Evolutionary conservation across 805 yeast species (phyloP), one percentile per base, ranked within the genome.

Genomic region (Jamesozyma hellenica): DNA sequence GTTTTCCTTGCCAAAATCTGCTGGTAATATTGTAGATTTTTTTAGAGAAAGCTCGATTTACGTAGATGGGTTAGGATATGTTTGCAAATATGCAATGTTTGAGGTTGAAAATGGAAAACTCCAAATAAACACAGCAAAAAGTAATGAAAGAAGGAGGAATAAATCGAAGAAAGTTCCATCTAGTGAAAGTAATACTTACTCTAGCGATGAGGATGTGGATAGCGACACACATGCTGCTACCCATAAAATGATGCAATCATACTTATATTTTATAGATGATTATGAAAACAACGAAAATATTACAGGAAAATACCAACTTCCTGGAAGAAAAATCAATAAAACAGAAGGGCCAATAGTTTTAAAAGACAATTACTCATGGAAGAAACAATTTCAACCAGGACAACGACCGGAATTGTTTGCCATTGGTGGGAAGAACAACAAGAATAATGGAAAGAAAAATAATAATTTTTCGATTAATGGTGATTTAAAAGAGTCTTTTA

Each of bases 11-110:
- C 86, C 96, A 3, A 71, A 71, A 37, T 71, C 77, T 19, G 67
- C 90, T 12, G 88, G 82, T 23, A 69, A 75, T 21, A 82, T 92
- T 34, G 74, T 92, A 26, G 97, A 92, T 55, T 92, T 92, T 54
- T 85, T 90, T 59, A 66, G 97, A 41, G 96, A 90, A 43, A 81
- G 75, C 49, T 79, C 95, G 11, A 79, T 87, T 11, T 92, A 90
- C 57, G 85, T 88, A 35, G 96, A 88, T 63, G 97, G 96, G 0
- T 66, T 92, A 31, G 99, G 98, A 0, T 82, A 88, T 53, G 95
- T 92, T 29, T 90, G 97, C 55, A 79, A 85, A 25, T 86, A 80
- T 68, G 97, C 97, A 2, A 84, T 85, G 79, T 92, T 92, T 62
- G 81, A 85, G 48, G 76, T 82, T 45, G 87, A 79, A 41, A 63